Conservation (phyloP, 2,329 filamentous ascomycete species). For the Colletotrichum lini region DNA sequence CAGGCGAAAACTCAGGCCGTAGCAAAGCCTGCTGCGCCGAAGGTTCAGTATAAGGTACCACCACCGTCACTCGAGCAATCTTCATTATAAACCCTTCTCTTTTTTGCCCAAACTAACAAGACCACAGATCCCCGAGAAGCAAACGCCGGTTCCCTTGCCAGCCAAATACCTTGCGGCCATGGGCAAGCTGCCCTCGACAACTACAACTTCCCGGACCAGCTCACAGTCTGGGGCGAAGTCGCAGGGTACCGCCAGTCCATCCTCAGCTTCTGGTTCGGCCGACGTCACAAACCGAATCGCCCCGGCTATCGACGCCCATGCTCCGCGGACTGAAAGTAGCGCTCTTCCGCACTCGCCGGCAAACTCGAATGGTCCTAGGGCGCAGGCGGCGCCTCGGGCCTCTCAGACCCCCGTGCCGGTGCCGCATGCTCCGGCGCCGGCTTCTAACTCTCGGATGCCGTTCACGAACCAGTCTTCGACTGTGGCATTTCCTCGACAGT, state of each 20-base stretch:
- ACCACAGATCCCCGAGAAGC: conserved; percentile 54
- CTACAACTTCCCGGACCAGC: conserved; percentile 38
- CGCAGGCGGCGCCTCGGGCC: neutral
- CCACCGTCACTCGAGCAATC: conserved; percentile 47
- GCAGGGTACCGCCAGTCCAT: conserved; percentile 1
- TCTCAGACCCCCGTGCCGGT: conserved; percentile 24
- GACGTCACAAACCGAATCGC: neutral
- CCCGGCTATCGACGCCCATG: neutral
- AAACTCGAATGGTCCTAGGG: neutral
- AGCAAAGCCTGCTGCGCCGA: conserved; percentile 36
- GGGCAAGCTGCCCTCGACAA: conserved; percentile 48
- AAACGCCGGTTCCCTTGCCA: conserved; percentile 61
- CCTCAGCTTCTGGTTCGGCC: conserved; percentile 3
- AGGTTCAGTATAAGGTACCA: conserved; percentile 48
- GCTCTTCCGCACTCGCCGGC: neutral
- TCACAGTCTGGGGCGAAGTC: neutral
- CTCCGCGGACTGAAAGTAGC: neutral
- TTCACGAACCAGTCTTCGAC: conserved; percentile 32
- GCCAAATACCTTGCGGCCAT: conserved; percentile 60
- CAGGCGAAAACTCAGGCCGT: conserved; percentile 21
- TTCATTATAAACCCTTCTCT: too few species aligned
- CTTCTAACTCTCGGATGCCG: conserved; percentile 25
- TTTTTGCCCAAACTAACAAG: conserved; percentile 44
- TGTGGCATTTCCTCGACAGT: conserved; percentile 12
- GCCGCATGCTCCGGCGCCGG: conserved; percentile 13